Percentiles rank a stretch among this genome's conserved stretches.
Evolutionary conservation across 345 rosid genomes (phyloP).

Genomic region (Fremontodendron californicum): DNA sequence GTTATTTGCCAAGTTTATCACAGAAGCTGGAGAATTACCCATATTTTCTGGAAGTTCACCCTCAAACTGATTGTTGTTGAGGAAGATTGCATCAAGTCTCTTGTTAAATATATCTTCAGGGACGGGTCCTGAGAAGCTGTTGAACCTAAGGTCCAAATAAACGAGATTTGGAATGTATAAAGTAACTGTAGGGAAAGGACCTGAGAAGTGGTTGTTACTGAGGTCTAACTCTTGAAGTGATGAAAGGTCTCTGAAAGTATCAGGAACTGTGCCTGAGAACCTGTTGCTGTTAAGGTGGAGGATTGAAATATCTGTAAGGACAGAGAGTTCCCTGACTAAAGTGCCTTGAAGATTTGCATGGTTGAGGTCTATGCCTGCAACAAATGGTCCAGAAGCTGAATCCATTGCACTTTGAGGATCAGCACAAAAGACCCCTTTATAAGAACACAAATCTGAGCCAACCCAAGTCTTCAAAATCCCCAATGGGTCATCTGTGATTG

Average conservation of each 20-base stretch:
- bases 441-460: constrained; percentile 76
- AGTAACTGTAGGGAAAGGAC: constrained; percentile 55
- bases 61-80: constrained; percentile 66
- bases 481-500: constrained; percentile 72
- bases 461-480: constrained; percentile 70
- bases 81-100: constrained; percentile 72
- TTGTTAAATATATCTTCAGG: constrained; percentile 74
- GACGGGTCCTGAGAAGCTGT: constrained; percentile 59
- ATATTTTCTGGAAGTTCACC: constrained; percentile 64
- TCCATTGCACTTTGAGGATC: constrained; percentile 16
- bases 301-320: constrained; percentile 53
- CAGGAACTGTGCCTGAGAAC: constrained; percentile 67
- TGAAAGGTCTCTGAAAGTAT: constrained; percentile 46
- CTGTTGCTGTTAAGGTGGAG: constrained; percentile 86
- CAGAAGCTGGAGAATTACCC: constrained; percentile 81
- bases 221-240: constrained; percentile 81
- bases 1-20: constrained; percentile 79
- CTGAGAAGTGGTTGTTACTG: constrained; percentile 74
- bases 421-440: constrained; percentile 72
- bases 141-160: constrained; percentile 84
- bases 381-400: constrained; percentile 21
- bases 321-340: constrained; percentile 58
- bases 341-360: constrained; percentile 68
- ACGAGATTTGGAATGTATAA: constrained; percentile 64
- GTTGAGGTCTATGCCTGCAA: constrained; percentile 82